These are phyloP conservation scores for Nissolia schottii DNA, from an alignment of 306 rosid genomes.

Conservation along the genomic window DNA sequence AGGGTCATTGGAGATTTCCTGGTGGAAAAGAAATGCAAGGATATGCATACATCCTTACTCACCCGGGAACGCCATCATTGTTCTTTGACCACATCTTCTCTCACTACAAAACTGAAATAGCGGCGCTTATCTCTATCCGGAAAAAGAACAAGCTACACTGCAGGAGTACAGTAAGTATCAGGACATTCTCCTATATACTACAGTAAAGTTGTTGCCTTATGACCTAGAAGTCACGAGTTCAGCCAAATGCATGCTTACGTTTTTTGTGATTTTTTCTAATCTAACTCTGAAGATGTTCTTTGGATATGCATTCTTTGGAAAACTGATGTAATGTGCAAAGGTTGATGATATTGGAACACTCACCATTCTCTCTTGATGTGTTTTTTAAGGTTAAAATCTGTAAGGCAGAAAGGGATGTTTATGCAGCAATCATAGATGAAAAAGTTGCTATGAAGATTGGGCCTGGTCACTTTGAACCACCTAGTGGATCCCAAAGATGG, in stretches of 20 bases:
- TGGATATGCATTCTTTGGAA: not conserved
- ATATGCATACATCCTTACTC: conserved; percentile 94
- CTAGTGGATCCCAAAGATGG: conserved; percentile 58
- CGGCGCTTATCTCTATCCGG: conserved; percentile 55
- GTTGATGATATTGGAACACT: not conserved
- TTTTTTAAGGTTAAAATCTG: conserved; percentile 62
- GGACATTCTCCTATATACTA: not conserved
- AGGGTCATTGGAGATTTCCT: conserved; percentile 99
- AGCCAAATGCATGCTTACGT: not conserved
- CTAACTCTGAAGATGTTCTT: not conserved
- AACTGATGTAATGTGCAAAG: not conserved
- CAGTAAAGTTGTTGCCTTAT: too few relatives aligned
- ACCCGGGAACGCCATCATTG: conserved; percentile 95
- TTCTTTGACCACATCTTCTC: conserved; percentile 89
- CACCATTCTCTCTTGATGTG: conserved; percentile 13
- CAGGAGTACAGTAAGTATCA: conserved; percentile 75
- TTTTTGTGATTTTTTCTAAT: conserved; percentile 1
- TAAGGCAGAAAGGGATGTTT: conserved; percentile 87
- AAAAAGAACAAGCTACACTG: conserved; percentile 63
- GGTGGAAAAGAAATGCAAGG: conserved; percentile 90
- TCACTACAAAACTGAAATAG: conserved; percentile 57
- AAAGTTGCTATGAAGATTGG: conserved; percentile 86
- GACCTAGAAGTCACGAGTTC: too few relatives aligned
- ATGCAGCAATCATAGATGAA: conserved; percentile 71
- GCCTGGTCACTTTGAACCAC: conserved; percentile 86